A percentile compares a stretch with the other conserved stretches of the same genome.
These are phyloP conservation scores for Lodderomyces theae DNA, from an alignment of 1,139 yeast species.

Conservation along the genomic window DNA sequence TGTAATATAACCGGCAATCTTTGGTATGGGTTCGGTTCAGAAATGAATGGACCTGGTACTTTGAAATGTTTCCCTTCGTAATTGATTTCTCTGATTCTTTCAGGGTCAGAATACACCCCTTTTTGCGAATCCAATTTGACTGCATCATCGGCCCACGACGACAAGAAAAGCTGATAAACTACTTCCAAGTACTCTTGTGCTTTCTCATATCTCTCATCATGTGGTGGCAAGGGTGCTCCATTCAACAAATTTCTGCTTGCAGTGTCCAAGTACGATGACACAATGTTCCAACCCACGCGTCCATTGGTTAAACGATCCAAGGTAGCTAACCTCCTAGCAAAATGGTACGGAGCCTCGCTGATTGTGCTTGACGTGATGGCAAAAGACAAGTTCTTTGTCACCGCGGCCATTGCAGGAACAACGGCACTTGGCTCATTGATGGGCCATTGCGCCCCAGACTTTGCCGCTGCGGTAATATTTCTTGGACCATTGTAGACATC, in stretches of 20 bases:
- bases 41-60: conserved; percentile 45
- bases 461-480: conserved; percentile 33
- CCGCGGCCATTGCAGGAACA: conserved; percentile 41
- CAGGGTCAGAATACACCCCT: conserved; percentile 26
- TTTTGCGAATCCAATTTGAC: conserved; percentile 23
- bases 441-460: conserved; percentile 42
- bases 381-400: conserved; percentile 37
- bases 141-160: conserved; percentile 48
- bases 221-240: conserved; percentile 35
- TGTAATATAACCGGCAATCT: conserved; percentile 44
- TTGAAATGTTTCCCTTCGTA: conserved; percentile 35
- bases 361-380: conserved; percentile 44
- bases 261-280: conserved; percentile 39
- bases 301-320: conserved; percentile 44
- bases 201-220: conserved; percentile 38
- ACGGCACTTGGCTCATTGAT: conserved; percentile 41
- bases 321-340: conserved; percentile 43
- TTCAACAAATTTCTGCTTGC: conserved; percentile 39
- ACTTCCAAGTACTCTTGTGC: conserved; percentile 44
- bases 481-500: conserved; percentile 40
- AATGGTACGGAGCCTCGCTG: conserved; percentile 45
- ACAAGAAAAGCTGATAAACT: conserved; percentile 35
- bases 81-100: conserved; percentile 20
- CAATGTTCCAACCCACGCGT: conserved; percentile 46
- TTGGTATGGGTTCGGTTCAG: conserved; percentile 39